Base-by-base conservation (phyloP, 176 grass and related monocot species). In the Ensete ventricosum region DNA sequence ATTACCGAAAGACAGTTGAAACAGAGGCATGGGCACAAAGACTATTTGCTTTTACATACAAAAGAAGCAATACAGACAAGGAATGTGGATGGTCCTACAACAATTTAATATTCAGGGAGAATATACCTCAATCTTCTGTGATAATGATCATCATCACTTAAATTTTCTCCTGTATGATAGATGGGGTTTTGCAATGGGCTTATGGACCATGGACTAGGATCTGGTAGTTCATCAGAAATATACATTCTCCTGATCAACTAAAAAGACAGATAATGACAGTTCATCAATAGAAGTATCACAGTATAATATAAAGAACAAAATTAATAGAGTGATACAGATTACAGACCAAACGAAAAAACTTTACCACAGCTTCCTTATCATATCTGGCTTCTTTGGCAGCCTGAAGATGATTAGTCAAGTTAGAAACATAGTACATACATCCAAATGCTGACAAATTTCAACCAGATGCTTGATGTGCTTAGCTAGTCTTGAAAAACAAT, bases 211-310 rank as follows among this genome's bases (percentile, higher is more conserved):
- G 86, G 70, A 64, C 67, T 94, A 76, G 88, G 78, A 17, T 81
- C 70, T 71, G 90, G 95, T 76, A 94, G 75, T 55, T 99, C 95
- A 71, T 91, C 89, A 8, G 84, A 94, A 72, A 99, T 91, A 82
- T 99, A 99, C 27, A 90, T 89, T 77, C 95, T 99, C 74, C 88
- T 87, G 79, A 99, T 99, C 82, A 99, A 91, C 95, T 99, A 86
- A 80, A 94, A 81, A 64, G 17, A 64, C 9, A 60, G 5, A 53
- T 77, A 23, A 53, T 77, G 19, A 25, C 9, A 52, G 1, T 65
- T n/a, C 25, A 1, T 65, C 59, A 52, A 64, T 16, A 43, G 64
- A 16, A 14, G 79, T 78, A 7, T 76, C 14, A 79, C 34, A 81
- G 16, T 1, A 67, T 79, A 83, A 78, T 77, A 64, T 73, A 76